phyloP scores from a whole-genome alignment of 768 basidiomycete species.

The Lactarius hatsudake region DNA sequence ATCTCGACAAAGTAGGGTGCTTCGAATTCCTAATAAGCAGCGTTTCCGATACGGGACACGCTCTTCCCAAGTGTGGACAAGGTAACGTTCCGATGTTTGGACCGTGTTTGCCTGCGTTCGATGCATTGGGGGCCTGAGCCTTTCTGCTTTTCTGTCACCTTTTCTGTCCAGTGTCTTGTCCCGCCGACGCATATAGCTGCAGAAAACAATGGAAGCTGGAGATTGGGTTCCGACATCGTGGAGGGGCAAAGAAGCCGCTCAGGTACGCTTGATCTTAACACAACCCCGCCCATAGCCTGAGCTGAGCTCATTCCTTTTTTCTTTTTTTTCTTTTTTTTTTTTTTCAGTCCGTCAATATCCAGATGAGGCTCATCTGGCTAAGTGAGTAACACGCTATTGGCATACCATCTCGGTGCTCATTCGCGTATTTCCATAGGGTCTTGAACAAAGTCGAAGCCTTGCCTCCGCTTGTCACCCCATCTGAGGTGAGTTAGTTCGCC shows the following conservation, averaged over 20 bases:
- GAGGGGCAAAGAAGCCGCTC: conserved; percentile 72
- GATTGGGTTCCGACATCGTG: conserved; percentile 80
- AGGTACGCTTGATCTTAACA: conserved; percentile 44
- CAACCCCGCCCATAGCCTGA: neutral
- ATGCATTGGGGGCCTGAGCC: neutral
- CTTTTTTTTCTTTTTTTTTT: too few species aligned
- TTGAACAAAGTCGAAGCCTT: conserved; percentile 72
- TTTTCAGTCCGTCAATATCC: conserved; percentile 40
- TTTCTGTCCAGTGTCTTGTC: neutral
- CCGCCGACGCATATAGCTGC: neutral
- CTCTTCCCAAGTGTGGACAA: neutral
- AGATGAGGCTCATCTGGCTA: conserved; percentile 37
- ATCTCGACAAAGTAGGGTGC: neutral
- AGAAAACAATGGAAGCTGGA: neutral
- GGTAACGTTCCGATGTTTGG: neutral
- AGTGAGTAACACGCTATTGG: neutral
- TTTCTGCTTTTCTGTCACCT: neutral
- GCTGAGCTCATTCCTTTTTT: too few species aligned
- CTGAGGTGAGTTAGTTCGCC: conserved; percentile 66
- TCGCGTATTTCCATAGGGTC: conserved; percentile 46
- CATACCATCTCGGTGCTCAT: neutral
- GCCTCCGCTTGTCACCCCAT: conserved; percentile 89
- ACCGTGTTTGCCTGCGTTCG: neutral
- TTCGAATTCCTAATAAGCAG: neutral
- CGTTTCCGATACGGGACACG: neutral